phyloP scores from a whole-genome alignment of 371 early-diverging fungal species.

The Mycotypha africana region DNA sequence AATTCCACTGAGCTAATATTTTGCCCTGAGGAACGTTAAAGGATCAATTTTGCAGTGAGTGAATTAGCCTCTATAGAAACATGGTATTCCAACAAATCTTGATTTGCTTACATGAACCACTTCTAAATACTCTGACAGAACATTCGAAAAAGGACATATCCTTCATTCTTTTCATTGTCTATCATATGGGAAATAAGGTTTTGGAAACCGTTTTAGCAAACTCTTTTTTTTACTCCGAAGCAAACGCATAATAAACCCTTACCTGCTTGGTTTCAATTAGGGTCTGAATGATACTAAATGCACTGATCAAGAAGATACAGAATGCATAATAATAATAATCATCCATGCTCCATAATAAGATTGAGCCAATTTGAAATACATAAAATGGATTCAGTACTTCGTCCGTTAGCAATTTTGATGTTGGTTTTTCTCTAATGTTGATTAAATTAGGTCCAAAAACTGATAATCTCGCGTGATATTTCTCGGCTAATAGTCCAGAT shows the following conservation, averaged over 20 bases:
- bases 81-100: not conserved
- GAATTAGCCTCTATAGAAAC: too few relatives aligned
- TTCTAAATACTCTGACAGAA: constrained; percentile 68
- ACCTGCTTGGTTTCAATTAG: constrained; percentile 82
- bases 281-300: constrained; percentile 72
- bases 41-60: too few relatives aligned
- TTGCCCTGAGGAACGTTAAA: too few relatives aligned
- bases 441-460: constrained; percentile 88
- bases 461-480: constrained; percentile 51
- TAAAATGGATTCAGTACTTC: constrained; percentile 92
- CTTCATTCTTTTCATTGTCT: constrained; percentile 74
- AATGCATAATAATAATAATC: constrained; percentile 94
- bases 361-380: constrained; percentile 89
- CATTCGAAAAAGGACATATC: constrained; percentile 88
- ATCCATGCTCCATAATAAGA: constrained; percentile 89
- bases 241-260: too few relatives aligned
- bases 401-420: constrained; percentile 69
- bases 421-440: constrained; percentile 77
- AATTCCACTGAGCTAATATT: constrained; percentile 78
- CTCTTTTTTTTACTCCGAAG: too few relatives aligned
- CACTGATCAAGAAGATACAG: constrained; percentile 84
- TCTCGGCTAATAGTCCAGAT: constrained; percentile 49
- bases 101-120: constrained; percentile 53
- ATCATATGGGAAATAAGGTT: too few relatives aligned
- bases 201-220: too few relatives aligned